phyloP scores from a whole-genome alignment of 495 filamentous ascomycete species.

The Melanomma pulvis-pyrius region DNA sequence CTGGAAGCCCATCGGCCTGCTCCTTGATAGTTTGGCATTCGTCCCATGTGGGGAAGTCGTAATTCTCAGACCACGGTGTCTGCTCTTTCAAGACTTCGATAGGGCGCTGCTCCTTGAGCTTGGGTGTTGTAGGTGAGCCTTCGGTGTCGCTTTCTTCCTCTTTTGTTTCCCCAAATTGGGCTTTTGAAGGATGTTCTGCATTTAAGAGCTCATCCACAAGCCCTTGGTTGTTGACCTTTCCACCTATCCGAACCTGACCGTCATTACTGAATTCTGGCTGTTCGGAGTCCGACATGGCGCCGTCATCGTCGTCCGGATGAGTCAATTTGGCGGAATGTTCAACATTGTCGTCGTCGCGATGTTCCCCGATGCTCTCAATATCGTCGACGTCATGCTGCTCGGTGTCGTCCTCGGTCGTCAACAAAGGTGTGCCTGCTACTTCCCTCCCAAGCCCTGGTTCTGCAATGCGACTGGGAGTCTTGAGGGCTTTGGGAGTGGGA shows the following conservation, averaged over 20 bases:
- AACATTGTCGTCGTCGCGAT: constrained; percentile 9
- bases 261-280: not conserved
- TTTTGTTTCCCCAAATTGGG: not conserved
- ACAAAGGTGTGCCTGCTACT: not conserved
- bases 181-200: constrained; percentile 9
- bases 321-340: constrained; percentile 15
- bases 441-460: not conserved
- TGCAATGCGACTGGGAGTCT: not conserved
- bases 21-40: constrained; percentile 30
- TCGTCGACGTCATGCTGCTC: constrained; percentile 8
- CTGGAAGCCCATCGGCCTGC: constrained; percentile 41
- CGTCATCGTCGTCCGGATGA: constrained; percentile 18
- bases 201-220: constrained; percentile 13
- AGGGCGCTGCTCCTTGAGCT: not conserved
- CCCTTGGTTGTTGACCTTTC: not conserved
- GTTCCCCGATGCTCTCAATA: constrained; percentile 5
- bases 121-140: not conserved
- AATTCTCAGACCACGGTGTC: constrained; percentile 11
- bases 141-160: constrained; percentile 18
- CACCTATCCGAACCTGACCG: not conserved
- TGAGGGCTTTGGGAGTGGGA: too few species aligned
- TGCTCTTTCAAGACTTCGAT: constrained; percentile 7
- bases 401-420: not conserved
- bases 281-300: not conserved
- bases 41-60: constrained; percentile 21